Conservation (phyloP, 78 protist species). For the Blattamonas nauphoetae region DNA sequence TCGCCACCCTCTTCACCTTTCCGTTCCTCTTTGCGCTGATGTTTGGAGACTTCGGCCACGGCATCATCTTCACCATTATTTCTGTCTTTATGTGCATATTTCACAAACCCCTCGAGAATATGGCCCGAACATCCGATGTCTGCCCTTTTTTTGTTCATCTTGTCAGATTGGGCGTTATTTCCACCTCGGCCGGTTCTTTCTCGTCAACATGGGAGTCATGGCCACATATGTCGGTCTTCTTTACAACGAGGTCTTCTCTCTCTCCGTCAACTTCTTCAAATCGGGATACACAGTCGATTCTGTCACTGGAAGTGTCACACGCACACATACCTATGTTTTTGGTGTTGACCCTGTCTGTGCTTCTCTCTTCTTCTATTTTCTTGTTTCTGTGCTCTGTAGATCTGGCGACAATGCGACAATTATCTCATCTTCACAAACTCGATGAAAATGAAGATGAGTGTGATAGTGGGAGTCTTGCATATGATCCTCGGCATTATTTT, state of each 20-base stretch:
- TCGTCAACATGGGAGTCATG: constrained; percentile 90
- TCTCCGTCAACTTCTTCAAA: constrained; percentile 38
- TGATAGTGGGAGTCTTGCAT: constrained; percentile 85
- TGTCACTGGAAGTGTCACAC: neutral
- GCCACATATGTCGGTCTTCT: constrained; percentile 87
- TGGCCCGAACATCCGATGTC: neutral
- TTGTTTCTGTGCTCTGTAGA: neutral
- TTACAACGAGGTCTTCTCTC: constrained; percentile 89
- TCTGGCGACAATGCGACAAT: constrained; percentile 57
- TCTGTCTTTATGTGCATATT: constrained; percentile 41
- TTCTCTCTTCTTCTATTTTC: neutral
- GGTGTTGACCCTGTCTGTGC: neutral
- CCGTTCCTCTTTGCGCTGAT: constrained; percentile 99
- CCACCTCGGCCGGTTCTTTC: constrained; percentile 82
- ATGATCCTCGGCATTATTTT: constrained; percentile 86
- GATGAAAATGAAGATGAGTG: constrained; percentile 96
- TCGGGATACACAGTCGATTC: neutral
- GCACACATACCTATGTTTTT: neutral
- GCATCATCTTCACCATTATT: constrained; percentile 57
- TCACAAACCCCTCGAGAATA: constrained; percentile 50
- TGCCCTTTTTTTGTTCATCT: neutral
- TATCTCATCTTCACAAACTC: constrained; percentile 82
- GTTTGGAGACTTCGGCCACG: constrained; percentile 99
- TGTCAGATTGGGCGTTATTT: neutral
- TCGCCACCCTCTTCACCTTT: constrained; percentile 87